Evolutionary conservation across 257 asterid genomes (phyloP), one percentile per base, ranked within the genome.

Genomic region (Linaria vulgaris): DNA sequence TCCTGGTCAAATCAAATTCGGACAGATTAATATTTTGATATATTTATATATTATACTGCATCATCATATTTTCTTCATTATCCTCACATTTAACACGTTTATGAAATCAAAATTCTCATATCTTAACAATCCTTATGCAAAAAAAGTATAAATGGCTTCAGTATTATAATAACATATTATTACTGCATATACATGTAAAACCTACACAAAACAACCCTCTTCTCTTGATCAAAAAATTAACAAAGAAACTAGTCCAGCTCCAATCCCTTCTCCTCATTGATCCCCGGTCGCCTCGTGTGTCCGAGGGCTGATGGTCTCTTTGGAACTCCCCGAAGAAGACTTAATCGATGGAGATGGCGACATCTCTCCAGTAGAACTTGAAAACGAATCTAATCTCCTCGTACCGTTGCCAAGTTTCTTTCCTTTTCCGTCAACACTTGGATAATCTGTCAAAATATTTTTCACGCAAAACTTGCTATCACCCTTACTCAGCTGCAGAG

Each of bases 371-470:
- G 70, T 48, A 0, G 72, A 59, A 61, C 81, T 75, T 12, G 88
- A 77, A 43, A 63, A 73, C 9, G 88, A 75, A 50, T 75, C 80
- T 5, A 83, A 73, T 67, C 78, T 68, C 66, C 41, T 64, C 5
- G 71, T 62, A 68, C 44, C 54, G 61, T 71, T 61, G 45, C 68
- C 65, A 31, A 14, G 7, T 0, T 72, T 84, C 69, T 78, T 79
- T 50, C 76, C 80, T 62, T 87, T 83, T 14, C 85, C 69, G 41
- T 85, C 86, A 0, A 68, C 54, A 19, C 79, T 83, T 80, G 85
- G 58, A 74, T 87, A 85, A 67, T 90, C 91, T 24, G 95, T 85
- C 80, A 87, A 67, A 4, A 87, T 80, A 73, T 78, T 79, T 75
- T 81, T 90, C 76, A 80, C 88, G 0, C 91, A 87, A 12, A 80